Evolutionary conservation across 148 eudicot species (phyloP), one percentile per base, ranked within the genome.

Genomic region (Rhododendron kiyosumense): DNA sequence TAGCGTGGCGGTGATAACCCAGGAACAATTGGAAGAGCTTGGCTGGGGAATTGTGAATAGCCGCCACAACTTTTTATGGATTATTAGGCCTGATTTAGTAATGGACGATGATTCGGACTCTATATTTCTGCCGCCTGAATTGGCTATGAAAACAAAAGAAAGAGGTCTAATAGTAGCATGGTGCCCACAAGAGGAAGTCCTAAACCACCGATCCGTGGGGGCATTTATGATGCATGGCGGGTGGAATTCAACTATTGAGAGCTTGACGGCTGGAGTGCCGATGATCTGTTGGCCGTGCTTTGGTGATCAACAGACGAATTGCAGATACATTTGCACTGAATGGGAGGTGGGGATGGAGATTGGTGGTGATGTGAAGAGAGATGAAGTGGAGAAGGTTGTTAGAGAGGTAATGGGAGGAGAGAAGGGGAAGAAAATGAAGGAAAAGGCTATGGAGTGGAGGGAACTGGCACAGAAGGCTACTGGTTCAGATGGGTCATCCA

Each of bases 41-140:
- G 86, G 81, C 45, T 85, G 86, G 86, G 86, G 86, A 38, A 77
- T 85, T 7, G 86, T 81, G 30, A 85, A 85, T 43, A 85, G 82
- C 54, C 15, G 30, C 41, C 41, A 78, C 74, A 38, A 32, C 32
- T 78, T 85, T 30, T 61, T 85, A 7, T 85, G 86, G 86, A 85
- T 85, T 24, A 85, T 85, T 59, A 59, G 86, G 77, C 83, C 86
- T 8, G 86, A 78, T 78, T 43, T 85, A 43, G 48, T 75, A 20
- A 2, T 18, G 38, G 48, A n/a, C 13, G 59, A 38, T 20, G 41
- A 18, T 6, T 81, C 82, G 10, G 49, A 22, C 9, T 52, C 61
- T 0, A 46, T 74, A 3, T n/a, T 78, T 38, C 5, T 85, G 24
- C 54, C 77, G 17, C 76, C 76, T 6, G 86, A 85, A 63, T 85